Conservation (phyloP, 768 basidiomycete genomes). For the Leucogyrophana mollusca region DNA sequence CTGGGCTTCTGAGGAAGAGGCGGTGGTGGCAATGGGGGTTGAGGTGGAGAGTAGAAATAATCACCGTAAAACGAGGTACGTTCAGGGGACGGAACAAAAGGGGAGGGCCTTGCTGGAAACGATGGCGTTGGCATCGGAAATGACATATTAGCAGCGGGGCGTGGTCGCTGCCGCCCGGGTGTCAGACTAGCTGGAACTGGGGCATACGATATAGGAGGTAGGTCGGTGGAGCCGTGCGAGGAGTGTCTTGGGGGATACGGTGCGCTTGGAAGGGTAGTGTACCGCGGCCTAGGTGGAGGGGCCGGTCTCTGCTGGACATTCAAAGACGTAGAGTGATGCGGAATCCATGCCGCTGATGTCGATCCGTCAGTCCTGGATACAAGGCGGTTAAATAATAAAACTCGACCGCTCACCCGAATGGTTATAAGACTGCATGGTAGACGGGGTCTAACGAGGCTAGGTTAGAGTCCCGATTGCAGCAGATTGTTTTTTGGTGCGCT, state of each 20-base stretch:
- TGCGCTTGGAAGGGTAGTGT: constrained; percentile 16
- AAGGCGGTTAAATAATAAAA: background rate
- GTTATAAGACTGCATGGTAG: constrained; percentile 30
- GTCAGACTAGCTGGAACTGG: constrained; percentile 23
- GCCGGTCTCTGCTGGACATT: constrained; percentile 13
- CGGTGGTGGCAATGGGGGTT: constrained; percentile 21
- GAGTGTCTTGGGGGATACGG: constrained; percentile 1
- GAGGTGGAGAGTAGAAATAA: constrained; percentile 17
- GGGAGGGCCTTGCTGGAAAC: constrained; percentile 6
- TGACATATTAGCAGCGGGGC: constrained; percentile 8
- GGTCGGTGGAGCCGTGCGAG: background rate
- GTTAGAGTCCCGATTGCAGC: too few species aligned
- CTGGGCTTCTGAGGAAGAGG: constrained; percentile 29
- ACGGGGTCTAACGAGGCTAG: background rate
- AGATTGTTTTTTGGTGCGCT: too few species aligned
- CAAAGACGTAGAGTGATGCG: constrained; percentile 19
- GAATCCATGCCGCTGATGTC: constrained; percentile 16
- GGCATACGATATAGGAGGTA: background rate
- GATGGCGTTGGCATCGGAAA: constrained; percentile 5
- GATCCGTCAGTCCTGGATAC: constrained; percentile 1
- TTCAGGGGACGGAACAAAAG: background rate
- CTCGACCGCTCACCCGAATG: constrained; percentile 22
- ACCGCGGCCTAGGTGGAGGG: constrained; percentile 16
- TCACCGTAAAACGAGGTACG: constrained; percentile 27
- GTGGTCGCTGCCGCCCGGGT: constrained; percentile 19